These are phyloP conservation scores for Melastoma malabathricum DNA, from an alignment of 345 rosid species.

Conservation along the genomic window DNA sequence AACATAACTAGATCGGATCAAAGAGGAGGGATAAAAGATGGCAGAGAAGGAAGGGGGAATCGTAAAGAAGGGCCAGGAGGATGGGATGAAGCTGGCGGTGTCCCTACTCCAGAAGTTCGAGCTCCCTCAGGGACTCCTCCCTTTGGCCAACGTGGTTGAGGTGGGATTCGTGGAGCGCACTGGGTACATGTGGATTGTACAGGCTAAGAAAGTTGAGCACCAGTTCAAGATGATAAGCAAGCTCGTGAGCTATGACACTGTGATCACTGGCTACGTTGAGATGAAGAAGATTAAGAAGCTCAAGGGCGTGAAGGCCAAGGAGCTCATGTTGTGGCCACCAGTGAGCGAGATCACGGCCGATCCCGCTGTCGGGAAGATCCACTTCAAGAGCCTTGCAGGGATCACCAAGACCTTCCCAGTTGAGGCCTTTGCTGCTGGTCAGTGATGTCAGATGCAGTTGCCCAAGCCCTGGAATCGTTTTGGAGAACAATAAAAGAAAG, in stretches of 20 bases:
- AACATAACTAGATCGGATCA: not conserved
- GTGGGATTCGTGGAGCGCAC: slow-evolving; percentile 29
- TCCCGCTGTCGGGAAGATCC: slow-evolving; percentile 21
- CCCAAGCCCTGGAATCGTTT: no score
- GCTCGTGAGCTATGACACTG: slow-evolving; percentile 25
- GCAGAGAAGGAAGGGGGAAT: slow-evolving; percentile 22
- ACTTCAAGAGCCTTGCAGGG: slow-evolving; percentile 49
- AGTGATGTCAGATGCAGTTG: not conserved
- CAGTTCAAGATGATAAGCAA: slow-evolving; percentile 35
- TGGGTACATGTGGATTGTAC: slow-evolving; percentile 39
- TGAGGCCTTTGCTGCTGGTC: slow-evolving; percentile 24
- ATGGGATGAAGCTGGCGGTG: slow-evolving; percentile 12
- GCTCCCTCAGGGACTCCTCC: slow-evolving; percentile 33
- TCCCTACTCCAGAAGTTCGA: slow-evolving; percentile 21
- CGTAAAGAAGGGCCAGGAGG: slow-evolving; percentile 18
- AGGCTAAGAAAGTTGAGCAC: slow-evolving; percentile 29
- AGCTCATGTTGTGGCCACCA: slow-evolving; percentile 39
- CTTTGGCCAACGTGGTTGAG: slow-evolving; percentile 25
- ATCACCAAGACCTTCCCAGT: slow-evolving; percentile 42
- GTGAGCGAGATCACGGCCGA: slow-evolving; percentile 32
- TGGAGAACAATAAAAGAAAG: no score
- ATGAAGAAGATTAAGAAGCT: slow-evolving; percentile 30
- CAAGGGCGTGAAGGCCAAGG: slow-evolving; percentile 55
- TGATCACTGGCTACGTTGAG: slow-evolving; percentile 21
- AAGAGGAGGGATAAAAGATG: not conserved